Base-by-base conservation (phyloP, 331 rosid genomes). In the Stylosanthes scabra region DNA sequence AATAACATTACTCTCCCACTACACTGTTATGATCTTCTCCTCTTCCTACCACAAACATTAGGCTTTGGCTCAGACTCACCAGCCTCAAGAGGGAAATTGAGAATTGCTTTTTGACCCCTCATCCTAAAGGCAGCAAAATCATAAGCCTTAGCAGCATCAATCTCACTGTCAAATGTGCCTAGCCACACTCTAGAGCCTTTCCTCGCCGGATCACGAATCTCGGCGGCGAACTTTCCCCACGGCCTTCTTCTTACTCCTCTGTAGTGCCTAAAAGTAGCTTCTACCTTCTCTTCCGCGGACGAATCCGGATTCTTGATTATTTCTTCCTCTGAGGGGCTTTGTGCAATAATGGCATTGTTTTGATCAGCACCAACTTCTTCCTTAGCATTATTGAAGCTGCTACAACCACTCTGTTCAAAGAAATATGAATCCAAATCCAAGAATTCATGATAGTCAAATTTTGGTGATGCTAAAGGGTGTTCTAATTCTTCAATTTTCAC, bases 181-280 rank as follows among this genome's bases (percentile, higher is more conserved):
- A 91, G 80, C 94, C 97, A 91, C 29, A 88, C 87, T 49, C 97
- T 84, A 11, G 72, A 83, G 16, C 97, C 97, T 58, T 76, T 88
- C 50, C 75, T 74, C 41, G 63, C 10, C 6, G 90, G 92, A 54
- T 91, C 97, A 0, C 94, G 90, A 9, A 91, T 91, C 82, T 91
- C 94, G 51, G 97, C 90, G 0, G 94, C 94, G n/a, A 73, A 91
- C 78, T 86, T 91, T 0, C 97, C 94, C 97, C 97, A 86, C 51
- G 92, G 92, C 71, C 97, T 78, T 52, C 92, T 79, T 70, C 97
- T 76, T 27, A 91, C 97, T 11, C 94, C 94, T 68, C 92, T 77
- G 52, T 86, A 88, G 64, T 71, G 84, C 84, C 78, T 80, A 3
- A 52, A 11, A 73, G 11, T n/a, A 34, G 41, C 67, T 2, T 66